These are phyloP conservation scores for Phyllosticta citrichinensis DNA, from an alignment of 2,329 filamentous ascomycete genomes.

Conservation along the genomic window DNA sequence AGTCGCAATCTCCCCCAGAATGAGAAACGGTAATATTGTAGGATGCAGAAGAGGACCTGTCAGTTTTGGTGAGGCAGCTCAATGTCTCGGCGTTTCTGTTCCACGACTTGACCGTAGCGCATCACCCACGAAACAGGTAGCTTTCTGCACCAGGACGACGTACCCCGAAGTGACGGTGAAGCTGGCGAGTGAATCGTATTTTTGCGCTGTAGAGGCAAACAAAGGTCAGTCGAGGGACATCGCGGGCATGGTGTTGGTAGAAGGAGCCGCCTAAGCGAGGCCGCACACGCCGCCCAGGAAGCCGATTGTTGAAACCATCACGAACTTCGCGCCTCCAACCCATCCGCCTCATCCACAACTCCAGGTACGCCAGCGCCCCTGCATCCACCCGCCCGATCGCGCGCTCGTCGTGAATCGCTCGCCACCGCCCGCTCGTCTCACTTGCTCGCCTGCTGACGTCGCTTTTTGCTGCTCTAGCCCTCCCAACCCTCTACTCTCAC, in stretches of 20 bases:
- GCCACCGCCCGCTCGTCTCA: not conserved
- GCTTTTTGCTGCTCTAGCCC: slow-evolving; percentile 5
- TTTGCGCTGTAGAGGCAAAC: not conserved
- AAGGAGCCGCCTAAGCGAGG: slow-evolving; percentile 6
- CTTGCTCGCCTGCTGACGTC: slow-evolving; percentile 1
- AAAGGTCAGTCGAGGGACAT: not conserved
- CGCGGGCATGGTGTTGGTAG: not conserved
- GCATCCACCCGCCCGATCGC: not conserved
- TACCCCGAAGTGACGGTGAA: not conserved
- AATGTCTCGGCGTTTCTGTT: not conserved
- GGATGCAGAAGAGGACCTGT: not conserved
- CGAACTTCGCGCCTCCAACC: slow-evolving; percentile 9
- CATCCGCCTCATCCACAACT: slow-evolving; percentile 10
- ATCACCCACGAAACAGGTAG: not conserved
- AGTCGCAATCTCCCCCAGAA: not conserved
- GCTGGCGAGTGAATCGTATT: not conserved
- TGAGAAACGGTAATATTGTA: not conserved
- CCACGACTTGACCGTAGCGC: not conserved
- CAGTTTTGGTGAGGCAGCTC: not conserved
- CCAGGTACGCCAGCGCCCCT: slow-evolving; percentile 6
- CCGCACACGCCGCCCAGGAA: slow-evolving; percentile 9
- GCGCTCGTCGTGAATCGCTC: not conserved
- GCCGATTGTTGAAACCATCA: slow-evolving; percentile 12
- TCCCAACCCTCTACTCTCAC: slow-evolving; percentile 7
- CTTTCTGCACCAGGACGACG: not conserved